Percentiles rank a stretch among this genome's conserved stretches.
Evolutionary conservation across 2,329 filamentous ascomycete genomes (phyloP).

Genomic region (Aspergillus cejpii): DNA sequence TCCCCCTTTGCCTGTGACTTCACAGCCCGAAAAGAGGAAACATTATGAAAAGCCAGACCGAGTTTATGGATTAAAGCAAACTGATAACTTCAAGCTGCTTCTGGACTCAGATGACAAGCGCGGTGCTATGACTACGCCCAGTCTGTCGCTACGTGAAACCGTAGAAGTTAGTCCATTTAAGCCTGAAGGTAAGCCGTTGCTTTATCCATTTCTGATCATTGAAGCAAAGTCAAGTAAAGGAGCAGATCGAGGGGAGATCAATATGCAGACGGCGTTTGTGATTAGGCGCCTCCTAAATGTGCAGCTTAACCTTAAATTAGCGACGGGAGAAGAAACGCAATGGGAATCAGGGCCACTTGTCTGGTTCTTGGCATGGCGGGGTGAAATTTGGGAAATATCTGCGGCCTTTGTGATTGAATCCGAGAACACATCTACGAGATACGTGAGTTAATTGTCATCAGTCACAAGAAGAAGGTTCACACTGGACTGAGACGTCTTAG

Average conservation of each 20-base stretch:
- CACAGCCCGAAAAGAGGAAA: slow-evolving; percentile 8
- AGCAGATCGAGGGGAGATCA: slow-evolving; percentile 1
- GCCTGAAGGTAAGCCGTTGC: slow-evolving; percentile 7
- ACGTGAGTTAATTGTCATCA: no score
- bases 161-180: slow-evolving; percentile 11
- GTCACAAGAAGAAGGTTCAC: no score
- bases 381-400: slow-evolving; percentile 11
- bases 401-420: neutral
- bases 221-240: slow-evolving; percentile 12
- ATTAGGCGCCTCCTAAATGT: slow-evolving; percentile 8
- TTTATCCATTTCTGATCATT: slow-evolving; percentile 13
- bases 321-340: slow-evolving; percentile 4
- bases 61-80: slow-evolving; percentile 9
- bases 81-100: slow-evolving; percentile 9
- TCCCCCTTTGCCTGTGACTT: slow-evolving; percentile 2
- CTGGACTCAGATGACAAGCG: slow-evolving; percentile 5
- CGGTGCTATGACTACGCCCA: neutral
- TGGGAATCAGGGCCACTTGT: slow-evolving; percentile 11
- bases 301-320: slow-evolving; percentile 6
- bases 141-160: slow-evolving; percentile 2
- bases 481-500: slow-evolving; percentile 6
- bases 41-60: slow-evolving; percentile 8
- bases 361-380: slow-evolving; percentile 12
- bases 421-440: no score
- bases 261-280: slow-evolving; percentile 10